These are phyloP conservation scores for Gastrodia elata DNA, from an alignment of 106 monocot genomes.

Conservation along the genomic window DNA sequence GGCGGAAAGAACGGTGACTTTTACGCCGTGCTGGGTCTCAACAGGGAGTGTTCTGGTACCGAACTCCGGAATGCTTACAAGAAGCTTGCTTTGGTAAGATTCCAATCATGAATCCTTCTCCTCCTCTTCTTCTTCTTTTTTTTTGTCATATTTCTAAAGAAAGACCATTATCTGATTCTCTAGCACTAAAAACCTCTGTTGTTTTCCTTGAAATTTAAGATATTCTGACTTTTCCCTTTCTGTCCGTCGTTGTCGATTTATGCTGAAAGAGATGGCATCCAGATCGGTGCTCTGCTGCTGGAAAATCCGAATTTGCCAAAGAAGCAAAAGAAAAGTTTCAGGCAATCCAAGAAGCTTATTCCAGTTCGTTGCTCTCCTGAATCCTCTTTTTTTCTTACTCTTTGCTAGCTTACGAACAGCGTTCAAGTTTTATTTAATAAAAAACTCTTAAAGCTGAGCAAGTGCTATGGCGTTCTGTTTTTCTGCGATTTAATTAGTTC, in stretches of 20 bases:
- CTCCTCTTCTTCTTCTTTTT: not conserved
- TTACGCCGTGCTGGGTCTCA: conserved; percentile 72
- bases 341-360: conserved; percentile 72
- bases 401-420: not conserved
- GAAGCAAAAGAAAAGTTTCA: conserved; percentile 86
- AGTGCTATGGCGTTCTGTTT: not conserved
- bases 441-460: not conserved
- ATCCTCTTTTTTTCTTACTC: not conserved
- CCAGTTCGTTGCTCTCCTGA: conserved; percentile 30
- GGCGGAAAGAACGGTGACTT: conserved; percentile 32
- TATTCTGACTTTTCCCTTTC: not conserved
- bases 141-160: not conserved
- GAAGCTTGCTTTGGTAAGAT: conserved; percentile 77
- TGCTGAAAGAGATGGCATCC: conserved; percentile 80
- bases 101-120: not conserved
- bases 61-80: conserved; percentile 76
- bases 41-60: conserved; percentile 77
- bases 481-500: conserved; percentile 38
- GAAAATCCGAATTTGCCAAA: conserved; percentile 25
- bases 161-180: not conserved
- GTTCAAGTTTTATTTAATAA: not conserved
- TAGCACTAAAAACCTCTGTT: not conserved
- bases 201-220: not conserved
- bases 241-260: not conserved
- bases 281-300: conserved; percentile 52